These are phyloP conservation scores for Potentilla sterilis DNA, from an alignment of 306 rosid genomes.

Conservation along the genomic window DNA sequence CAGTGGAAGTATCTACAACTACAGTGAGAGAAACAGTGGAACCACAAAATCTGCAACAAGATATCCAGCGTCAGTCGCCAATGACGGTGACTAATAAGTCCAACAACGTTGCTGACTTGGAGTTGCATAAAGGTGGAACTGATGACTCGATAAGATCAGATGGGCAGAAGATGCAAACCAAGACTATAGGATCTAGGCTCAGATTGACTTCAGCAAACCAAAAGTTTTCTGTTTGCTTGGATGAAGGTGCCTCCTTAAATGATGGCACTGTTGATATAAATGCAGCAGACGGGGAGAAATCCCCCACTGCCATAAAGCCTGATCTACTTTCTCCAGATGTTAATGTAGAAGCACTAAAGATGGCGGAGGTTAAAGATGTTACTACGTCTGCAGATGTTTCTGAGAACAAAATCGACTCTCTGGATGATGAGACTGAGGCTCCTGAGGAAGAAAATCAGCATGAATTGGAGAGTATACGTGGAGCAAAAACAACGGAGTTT, in stretches of 20 bases:
- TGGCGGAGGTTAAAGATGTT: constrained; percentile 23
- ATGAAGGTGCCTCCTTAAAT: constrained; percentile 28
- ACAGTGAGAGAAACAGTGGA: constrained; percentile 29
- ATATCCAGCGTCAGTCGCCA: constrained; percentile 31
- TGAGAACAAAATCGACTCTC: constrained; percentile 32
- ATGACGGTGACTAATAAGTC: constrained; percentile 30
- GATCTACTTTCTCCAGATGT: constrained; percentile 32
- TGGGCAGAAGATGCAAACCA: constrained; percentile 45
- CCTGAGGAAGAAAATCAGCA: constrained; percentile 52
- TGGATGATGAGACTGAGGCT: constrained; percentile 73
- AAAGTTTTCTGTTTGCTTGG: constrained; percentile 40
- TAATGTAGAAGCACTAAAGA: constrained; percentile 24
- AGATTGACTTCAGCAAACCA: constrained; percentile 39
- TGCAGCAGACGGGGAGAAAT: constrained; percentile 23
- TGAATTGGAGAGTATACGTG: constrained; percentile 32
- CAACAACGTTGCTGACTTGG: constrained; percentile 25
- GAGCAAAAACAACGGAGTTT: constrained; percentile 21
- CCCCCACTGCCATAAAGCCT: constrained; percentile 24
- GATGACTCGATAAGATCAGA: constrained; percentile 32
- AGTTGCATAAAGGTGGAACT: constrained; percentile 33
- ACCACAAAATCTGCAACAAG: constrained; percentile 31
- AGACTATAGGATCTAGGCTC: constrained; percentile 60
- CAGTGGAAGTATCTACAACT: constrained; percentile 24
- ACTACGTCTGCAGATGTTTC: constrained; percentile 25
- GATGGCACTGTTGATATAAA: constrained; percentile 24